Conservation (phyloP, 2,329 filamentous ascomycete species). For the Colletotrichum tropicale region DNA sequence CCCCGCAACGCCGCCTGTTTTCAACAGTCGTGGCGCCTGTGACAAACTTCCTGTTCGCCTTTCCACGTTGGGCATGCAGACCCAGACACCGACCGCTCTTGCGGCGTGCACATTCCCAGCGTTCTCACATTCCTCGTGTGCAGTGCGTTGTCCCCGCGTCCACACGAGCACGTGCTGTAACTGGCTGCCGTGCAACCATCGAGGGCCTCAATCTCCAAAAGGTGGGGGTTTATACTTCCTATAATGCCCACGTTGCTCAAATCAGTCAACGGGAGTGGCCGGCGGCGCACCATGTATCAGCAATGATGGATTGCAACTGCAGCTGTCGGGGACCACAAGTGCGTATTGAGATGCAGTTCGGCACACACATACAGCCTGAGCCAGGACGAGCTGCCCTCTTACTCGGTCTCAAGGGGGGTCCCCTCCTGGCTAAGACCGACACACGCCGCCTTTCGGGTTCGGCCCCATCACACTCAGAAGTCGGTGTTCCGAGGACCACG, state of each 20-base stretch:
- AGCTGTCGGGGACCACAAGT: background rate
- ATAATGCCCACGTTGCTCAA: background rate
- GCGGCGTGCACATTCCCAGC: background rate
- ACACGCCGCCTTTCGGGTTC: background rate
- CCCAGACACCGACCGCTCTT: background rate
- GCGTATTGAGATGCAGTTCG: background rate
- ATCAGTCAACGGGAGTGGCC: background rate
- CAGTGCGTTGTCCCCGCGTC: background rate
- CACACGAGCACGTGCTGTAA: background rate
- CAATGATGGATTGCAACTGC: background rate
- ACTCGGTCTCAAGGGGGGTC: background rate
- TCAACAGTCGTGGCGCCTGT: background rate
- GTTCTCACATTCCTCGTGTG: background rate
- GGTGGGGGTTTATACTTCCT: background rate
- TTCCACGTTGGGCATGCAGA: background rate
- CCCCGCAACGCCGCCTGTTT: background rate
- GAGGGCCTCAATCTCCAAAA: conserved; percentile 13
- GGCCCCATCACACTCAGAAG: background rate
- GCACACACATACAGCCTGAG: background rate
- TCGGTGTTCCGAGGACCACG: background rate
- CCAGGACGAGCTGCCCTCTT: background rate
- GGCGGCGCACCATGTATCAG: background rate
- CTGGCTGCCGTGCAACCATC: conserved; percentile 8
- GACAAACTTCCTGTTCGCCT: background rate
- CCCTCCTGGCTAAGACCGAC: background rate